Evolutionary conservation across 2,329 filamentous ascomycete species (phyloP).

Genomic region (Neofusicoccum sp.): DNA sequence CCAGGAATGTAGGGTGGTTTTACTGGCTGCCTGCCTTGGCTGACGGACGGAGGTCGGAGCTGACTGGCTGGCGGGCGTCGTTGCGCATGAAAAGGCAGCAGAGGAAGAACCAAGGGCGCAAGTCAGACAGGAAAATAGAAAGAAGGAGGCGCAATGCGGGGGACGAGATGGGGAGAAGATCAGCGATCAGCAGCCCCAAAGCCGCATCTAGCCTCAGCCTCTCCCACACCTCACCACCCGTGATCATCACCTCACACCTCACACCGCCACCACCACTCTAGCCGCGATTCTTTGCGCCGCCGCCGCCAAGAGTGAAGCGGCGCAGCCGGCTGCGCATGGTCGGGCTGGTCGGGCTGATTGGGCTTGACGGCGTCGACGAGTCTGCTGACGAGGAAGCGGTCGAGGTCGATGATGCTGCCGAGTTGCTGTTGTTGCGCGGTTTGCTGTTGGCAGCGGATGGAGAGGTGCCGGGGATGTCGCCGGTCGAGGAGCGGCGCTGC

Average conservation of each 20-base stretch:
- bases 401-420: not conserved
- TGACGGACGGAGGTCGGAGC: too few relatives aligned
- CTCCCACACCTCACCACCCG: not conserved
- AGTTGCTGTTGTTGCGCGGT: slow-evolving; percentile 12
- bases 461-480: not conserved
- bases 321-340: slow-evolving; percentile 10
- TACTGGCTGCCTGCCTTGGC: too few relatives aligned
- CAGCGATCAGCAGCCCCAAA: not conserved
- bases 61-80: too few relatives aligned
- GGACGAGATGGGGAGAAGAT: not conserved
- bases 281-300: slow-evolving; percentile 3
- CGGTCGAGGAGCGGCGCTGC: slow-evolving; percentile 27
- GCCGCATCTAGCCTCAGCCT: not conserved
- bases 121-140: too few relatives aligned
- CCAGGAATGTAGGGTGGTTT: too few relatives aligned
- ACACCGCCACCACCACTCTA: too few relatives aligned
- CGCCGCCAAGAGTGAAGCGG: slow-evolving; percentile 3
- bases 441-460: not conserved
- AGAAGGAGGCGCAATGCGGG: not conserved
- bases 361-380: slow-evolving; percentile 2
- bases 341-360: slow-evolving; percentile 10
- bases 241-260: not conserved
- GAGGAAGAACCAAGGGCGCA: too few relatives aligned
- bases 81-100: too few relatives aligned
- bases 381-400: slow-evolving; percentile 10